Evolutionary conservation across 2,329 filamentous ascomycete species (phyloP).

Genomic region (Aspergillus brunneoviolaceus): DNA sequence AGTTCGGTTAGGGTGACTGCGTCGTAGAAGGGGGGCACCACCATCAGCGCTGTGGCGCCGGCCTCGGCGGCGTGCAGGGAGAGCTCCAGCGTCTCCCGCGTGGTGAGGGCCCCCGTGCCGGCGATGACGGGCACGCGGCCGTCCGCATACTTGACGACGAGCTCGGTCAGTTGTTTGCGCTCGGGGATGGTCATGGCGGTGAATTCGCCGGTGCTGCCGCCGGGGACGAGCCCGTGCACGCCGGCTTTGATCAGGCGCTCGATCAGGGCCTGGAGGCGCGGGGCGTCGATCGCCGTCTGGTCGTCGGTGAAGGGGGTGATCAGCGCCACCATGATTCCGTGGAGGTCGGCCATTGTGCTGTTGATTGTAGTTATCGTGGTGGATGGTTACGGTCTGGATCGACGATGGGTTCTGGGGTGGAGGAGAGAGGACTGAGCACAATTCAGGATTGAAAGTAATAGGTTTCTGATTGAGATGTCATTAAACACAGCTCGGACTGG

Average conservation of each 20-base stretch:
- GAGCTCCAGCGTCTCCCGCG: slow-evolving; percentile 43
- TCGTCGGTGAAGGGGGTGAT: slow-evolving; percentile 51
- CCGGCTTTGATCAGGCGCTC: slow-evolving; percentile 47
- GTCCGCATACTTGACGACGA: slow-evolving; percentile 28
- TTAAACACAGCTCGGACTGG: too few relatives aligned
- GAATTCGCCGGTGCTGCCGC: slow-evolving; percentile 54
- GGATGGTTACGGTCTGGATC: too few relatives aligned
- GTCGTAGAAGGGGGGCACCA: slow-evolving; percentile 54
- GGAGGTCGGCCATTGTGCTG: slow-evolving; percentile 8
- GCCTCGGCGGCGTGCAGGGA: slow-evolving; percentile 40
- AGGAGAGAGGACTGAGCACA: too few relatives aligned
- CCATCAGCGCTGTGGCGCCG: slow-evolving; percentile 49
- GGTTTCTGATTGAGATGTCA: too few relatives aligned
- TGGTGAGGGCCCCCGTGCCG: slow-evolving; percentile 46
- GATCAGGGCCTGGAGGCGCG: slow-evolving; percentile 46
- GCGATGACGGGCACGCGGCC: slow-evolving; percentile 29
- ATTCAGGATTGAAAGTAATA: too few relatives aligned
- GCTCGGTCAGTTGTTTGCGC: slow-evolving; percentile 46
- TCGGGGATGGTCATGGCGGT: slow-evolving; percentile 46
- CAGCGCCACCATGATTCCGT: slow-evolving; percentile 51
- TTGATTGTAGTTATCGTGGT: too few relatives aligned
- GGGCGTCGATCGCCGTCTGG: slow-evolving; percentile 42
- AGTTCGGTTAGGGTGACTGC: slow-evolving; percentile 44
- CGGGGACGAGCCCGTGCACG: slow-evolving; percentile 52
- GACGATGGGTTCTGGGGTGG: too few relatives aligned